Base-by-base conservation (phyloP, 176 grass and related monocot species). In the Themeda triandra region DNA sequence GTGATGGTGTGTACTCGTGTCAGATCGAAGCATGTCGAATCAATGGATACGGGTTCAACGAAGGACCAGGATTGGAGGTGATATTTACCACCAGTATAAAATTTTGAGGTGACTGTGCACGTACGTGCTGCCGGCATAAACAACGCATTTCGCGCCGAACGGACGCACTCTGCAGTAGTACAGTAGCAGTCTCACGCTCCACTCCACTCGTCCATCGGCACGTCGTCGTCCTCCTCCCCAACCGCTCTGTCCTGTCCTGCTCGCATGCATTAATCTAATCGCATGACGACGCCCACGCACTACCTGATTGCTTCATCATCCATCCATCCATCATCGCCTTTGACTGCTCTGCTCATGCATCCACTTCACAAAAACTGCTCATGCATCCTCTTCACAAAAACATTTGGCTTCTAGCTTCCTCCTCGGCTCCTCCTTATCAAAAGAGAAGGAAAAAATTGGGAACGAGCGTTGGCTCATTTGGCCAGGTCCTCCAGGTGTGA, bases 131-230 rank as follows among this genome's bases (percentile, higher is more conserved):
- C 2, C 42, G 19, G 84, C 37, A 78, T 89, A 93, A 98, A 98
- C 13, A 91, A 98, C 80, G 56, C 53, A 95, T 98, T 95, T 86
- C 83, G 39, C 93, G 91, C 96, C 96, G 93, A 91, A 98, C 82
- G 31, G 77, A 91, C 88, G 90, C 92, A 90, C 92, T 82, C 36
- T 33, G 8, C 30, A 6, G 31, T 42, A 42, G 40, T 42, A 40
- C 36, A 37, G 4, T 37, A 37, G 36, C 6, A 35, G 8, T 10
- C 1, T 18, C 31, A 35, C 11, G 2, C 69, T 72, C 29, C 63
- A 2, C 13, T 30, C n/a, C 39, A 60, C 56, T 60, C 56, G 2
- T 45, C 59, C 59, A 27, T 17, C 45, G 14, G 39, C 36, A 33
- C 32, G 4, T 13, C 42, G 42, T 44, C 3, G 12, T 13, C 11